Evolutionary conservation across 2,329 filamentous ascomycete genomes (phyloP), one percentile per base, ranked within the genome.

Genomic region (Beauveria asiatica): DNA sequence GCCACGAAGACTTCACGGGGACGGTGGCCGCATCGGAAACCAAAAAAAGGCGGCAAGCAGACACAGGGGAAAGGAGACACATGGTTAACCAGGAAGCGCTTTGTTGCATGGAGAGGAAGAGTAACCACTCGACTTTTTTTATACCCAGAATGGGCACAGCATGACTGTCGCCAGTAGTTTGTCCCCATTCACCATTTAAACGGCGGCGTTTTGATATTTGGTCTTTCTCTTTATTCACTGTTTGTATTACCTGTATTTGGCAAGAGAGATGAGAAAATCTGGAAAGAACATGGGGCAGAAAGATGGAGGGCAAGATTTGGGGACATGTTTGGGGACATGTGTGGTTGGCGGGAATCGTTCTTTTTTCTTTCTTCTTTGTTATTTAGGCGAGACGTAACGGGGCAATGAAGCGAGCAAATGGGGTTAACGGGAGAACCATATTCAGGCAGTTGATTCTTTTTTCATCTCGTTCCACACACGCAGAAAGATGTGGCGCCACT

Each of bases 31-130:
- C 23, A 30, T 27, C 25, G 3, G 8, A 17, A 13, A 48, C 13
- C 23, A 16, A 45, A 13, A 13, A 23, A 45, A 16, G 42, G 19
- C n/a, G 42, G 23, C 9, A 45, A 45, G 42, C 16, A 8, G 16
- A 13, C 16, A 13, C 17, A 16, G 6, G 17, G 49, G 30, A 39
- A 13, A 21, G 3, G 19, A 44, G 50, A 41, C 25, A 46, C n/a
- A 42, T 49, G 30, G 57, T 56, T 33, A 55, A 46, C 42, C 52
- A 67, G 67, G 66, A 37, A 66, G 61, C 64, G 63, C 62, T 63
- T 60, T 53, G 58, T 55, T 17, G n/a, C 6, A 25, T 33, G 27
- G 33, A 16, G 19, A 46, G 23, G 19, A 21, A 39, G n/a, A 37
- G 21, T 37, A 19, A 37, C 8, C 51, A 19, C 27, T 46, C 42